Conservation (phyloP, 768 basidiomycete species). For the Tricholoma terreum region DNA sequence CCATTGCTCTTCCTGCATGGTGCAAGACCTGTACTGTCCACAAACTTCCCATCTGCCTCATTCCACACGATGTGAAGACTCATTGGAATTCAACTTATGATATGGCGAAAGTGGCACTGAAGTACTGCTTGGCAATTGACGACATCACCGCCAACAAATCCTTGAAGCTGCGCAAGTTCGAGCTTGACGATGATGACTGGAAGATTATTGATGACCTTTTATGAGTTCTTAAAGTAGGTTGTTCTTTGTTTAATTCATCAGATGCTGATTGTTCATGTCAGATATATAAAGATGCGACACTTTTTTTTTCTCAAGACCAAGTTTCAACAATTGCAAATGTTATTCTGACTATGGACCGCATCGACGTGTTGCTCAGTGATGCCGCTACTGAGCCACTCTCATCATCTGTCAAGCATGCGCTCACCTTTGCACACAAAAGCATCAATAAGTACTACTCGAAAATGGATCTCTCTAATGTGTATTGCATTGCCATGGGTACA, state of each 20-base stretch:
- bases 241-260: background rate
- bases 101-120: conserved; percentile 27
- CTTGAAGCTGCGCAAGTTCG: conserved; percentile 11
- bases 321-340: conserved; percentile 26
- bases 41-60: background rate
- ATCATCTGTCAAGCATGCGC: no score
- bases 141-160: conserved; percentile 17
- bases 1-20: background rate
- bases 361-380: conserved; percentile 20
- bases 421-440: no score
- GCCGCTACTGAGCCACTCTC: background rate
- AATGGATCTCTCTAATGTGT: no score
- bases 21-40: background rate
- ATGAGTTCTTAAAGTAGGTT: conserved; percentile 23
- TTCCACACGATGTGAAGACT: no score
- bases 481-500: no score
- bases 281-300: conserved; percentile 31
- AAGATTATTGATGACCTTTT: conserved; percentile 21
- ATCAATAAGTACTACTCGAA: no score
- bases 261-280: no score
- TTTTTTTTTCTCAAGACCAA: conserved; percentile 24
- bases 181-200: conserved; percentile 25
- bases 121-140: conserved; percentile 23
- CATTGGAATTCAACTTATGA: conserved; percentile 16
- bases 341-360: conserved; percentile 36